Percentiles rank a stretch among this genome's conserved stretches.
Evolutionary conservation across 495 filamentous ascomycete genomes (phyloP).

Genomic region (Hypomontagnella submonticulosa): DNA sequence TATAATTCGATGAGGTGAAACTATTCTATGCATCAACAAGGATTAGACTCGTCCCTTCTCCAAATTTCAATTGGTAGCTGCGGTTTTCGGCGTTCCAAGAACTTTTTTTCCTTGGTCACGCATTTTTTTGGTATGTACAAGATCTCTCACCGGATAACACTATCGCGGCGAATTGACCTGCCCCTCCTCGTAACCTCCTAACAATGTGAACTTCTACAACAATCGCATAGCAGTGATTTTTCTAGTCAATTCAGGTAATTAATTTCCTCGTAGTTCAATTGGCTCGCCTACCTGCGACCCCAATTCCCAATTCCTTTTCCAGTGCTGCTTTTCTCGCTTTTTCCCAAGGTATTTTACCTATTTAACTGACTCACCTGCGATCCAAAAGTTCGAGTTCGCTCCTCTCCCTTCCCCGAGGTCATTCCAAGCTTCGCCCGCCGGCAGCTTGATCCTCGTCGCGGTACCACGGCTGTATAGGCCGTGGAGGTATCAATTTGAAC

Average conservation of each 20-base stretch:
- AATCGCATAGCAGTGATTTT: constrained; percentile 9
- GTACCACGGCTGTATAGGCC: constrained; percentile 45
- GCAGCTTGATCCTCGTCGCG: constrained; percentile 40
- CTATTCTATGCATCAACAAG: constrained; percentile 25
- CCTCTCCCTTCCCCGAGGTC: constrained; percentile 28
- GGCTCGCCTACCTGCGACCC: constrained; percentile 13
- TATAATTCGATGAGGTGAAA: constrained; percentile 9
- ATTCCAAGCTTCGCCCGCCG: constrained; percentile 33
- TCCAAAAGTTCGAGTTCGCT: constrained; percentile 12
- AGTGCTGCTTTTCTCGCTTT: constrained; percentile 2
- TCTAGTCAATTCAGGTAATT: constrained; percentile 41
- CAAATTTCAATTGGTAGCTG: constrained; percentile 30
- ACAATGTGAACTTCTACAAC: constrained; percentile 40
- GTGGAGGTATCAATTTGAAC: constrained; percentile 34
- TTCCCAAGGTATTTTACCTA: constrained; percentile 3
- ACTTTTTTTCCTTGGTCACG: constrained; percentile 39
- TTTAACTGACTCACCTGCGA: constrained; percentile 32
- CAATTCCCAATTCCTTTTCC: background rate
- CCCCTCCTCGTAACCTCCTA: constrained; percentile 40
- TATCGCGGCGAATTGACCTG: constrained; percentile 36
- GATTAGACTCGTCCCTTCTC: constrained; percentile 14
- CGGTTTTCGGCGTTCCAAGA: constrained; percentile 41
- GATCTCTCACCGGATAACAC: constrained; percentile 26
- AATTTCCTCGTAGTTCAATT: constrained; percentile 32
- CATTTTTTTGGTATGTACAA: constrained; percentile 9